These are phyloP conservation scores for Trametes polyzona DNA, from an alignment of 1,284 basidiomycete species.

Conservation along the genomic window DNA sequence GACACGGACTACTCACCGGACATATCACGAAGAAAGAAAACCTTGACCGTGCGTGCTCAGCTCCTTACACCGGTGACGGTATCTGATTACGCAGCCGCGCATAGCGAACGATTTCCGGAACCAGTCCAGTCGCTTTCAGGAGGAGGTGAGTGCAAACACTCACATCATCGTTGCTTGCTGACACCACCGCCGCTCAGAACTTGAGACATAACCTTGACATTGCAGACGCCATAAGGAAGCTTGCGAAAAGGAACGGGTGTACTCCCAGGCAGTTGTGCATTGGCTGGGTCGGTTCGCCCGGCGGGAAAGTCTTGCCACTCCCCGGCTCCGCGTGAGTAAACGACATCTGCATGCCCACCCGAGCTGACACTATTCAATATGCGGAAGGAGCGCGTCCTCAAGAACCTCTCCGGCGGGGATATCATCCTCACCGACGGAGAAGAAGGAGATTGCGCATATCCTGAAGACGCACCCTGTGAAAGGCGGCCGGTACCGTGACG, in stretches of 20 bases:
- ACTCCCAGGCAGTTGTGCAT: conserved; percentile 61
- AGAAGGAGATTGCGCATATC: conserved; percentile 39
- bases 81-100: not conserved
- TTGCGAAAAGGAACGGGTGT: conserved; percentile 52
- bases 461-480: conserved; percentile 31
- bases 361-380: conserved; percentile 12
- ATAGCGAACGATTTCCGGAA: conserved; percentile 42
- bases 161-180: too few species aligned
- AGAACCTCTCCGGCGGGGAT: conserved; percentile 50
- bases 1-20: conserved; percentile 60
- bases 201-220: conserved; percentile 59
- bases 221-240: conserved; percentile 47
- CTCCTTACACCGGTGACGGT: too few species aligned
- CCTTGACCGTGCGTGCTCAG: conserved; percentile 35
- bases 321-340: conserved; percentile 55
- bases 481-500: conserved; percentile 32
- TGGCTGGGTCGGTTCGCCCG: conserved; percentile 59
- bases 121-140: conserved; percentile 39
- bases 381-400: conserved; percentile 41
- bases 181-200: conserved; percentile 40
- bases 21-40: conserved; percentile 51
- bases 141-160: conserved; percentile 29
- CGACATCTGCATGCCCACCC: not conserved
- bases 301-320: conserved; percentile 53
- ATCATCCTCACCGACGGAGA: conserved; percentile 44